A percentile compares a stretch with the other conserved stretches of the same genome.
Evolutionary conservation across 768 basidiomycete species (phyloP).

Genomic region (Tulasnella sp.): DNA sequence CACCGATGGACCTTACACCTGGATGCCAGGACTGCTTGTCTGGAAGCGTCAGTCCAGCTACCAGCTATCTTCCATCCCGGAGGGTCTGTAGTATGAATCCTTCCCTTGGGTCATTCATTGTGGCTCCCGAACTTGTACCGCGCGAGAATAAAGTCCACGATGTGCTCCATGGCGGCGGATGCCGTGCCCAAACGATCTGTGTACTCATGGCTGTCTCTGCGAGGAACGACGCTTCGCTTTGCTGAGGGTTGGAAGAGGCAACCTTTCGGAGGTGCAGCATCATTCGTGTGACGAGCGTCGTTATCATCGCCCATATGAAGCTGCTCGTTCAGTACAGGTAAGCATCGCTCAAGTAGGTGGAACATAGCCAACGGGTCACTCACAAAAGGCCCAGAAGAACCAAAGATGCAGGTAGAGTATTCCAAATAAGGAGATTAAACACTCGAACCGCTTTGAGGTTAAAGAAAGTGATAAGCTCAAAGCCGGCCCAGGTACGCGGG

Average conservation of each 20-base stretch:
- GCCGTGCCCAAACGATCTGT: background rate
- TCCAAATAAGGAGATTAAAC: background rate
- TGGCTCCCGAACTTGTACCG: too few relatives aligned
- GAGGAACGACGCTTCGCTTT: background rate
- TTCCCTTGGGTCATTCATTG: too few relatives aligned
- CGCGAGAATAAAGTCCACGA: background rate
- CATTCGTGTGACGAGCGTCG: background rate
- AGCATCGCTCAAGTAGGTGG: background rate
- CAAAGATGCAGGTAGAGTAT: background rate
- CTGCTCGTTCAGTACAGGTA: background rate
- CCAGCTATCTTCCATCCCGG: too few relatives aligned
- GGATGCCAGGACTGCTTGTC: too few relatives aligned
- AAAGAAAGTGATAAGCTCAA: background rate
- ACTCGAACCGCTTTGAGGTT: background rate
- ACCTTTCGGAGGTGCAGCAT: background rate
- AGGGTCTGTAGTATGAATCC: too few relatives aligned
- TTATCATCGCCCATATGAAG: constrained; percentile 13
- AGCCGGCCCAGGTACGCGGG: background rate
- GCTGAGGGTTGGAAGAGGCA: background rate
- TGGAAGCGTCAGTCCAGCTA: too few relatives aligned
- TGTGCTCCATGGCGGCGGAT: background rate
- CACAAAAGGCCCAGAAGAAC: background rate
- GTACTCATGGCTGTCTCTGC: background rate
- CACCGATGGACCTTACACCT: too few relatives aligned
- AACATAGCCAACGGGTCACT: background rate